Base-by-base conservation (phyloP, 2,329 filamentous ascomycete genomes). In the Hymenotorrendiella dingleyae region DNA sequence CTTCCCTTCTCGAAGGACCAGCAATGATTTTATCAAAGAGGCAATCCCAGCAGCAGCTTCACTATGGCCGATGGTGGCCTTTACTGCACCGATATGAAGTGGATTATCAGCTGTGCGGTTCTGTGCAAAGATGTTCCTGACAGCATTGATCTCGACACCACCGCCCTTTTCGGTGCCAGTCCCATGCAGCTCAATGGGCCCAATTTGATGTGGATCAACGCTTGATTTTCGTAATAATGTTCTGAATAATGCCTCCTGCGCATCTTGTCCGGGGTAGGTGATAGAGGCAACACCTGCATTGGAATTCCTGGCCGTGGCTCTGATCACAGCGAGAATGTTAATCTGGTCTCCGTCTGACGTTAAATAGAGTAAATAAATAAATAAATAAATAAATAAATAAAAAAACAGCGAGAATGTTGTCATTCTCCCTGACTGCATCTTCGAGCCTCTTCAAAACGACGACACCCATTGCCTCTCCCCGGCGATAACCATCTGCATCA, bases 181-280 rank as follows among this genome's bases (percentile, higher is more conserved):
- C 14, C 84, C 86, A 61, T 94, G 86, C 80, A 91, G 87, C 64
- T 93, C 87, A 8, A 93, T 80, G 57, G 88, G 90, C 62, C 79
- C 80, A 40, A 93, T 74, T 46, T 89, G 82, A 37, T 80, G 72
- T 1, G 86, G 83, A 55, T 88, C 80, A n/a, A 90, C 73, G 46
- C 82, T 4, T 59, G 83, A 80, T 30, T 84, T 76, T 36, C 82
- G 75, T 1, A 90, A 70, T 11, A 90, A 78, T 34, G 78, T 71
- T 42, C 76, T 74, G 54, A 83, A 89, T 10, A 90, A 19, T 8
- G 5, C n/a, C n/a, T 23, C 22, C 22, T 42, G 40, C 3, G 32
- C 9, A 6, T 9, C 17, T 3, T 6, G 4, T 11, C 23, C 9
- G 8, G 40, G 40, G 16, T 36, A 24, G 6, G 40, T 42, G 23